These are phyloP conservation scores for Coleophoma crateriformis DNA, from an alignment of 2,329 filamentous ascomycete species.

Conservation along the genomic window DNA sequence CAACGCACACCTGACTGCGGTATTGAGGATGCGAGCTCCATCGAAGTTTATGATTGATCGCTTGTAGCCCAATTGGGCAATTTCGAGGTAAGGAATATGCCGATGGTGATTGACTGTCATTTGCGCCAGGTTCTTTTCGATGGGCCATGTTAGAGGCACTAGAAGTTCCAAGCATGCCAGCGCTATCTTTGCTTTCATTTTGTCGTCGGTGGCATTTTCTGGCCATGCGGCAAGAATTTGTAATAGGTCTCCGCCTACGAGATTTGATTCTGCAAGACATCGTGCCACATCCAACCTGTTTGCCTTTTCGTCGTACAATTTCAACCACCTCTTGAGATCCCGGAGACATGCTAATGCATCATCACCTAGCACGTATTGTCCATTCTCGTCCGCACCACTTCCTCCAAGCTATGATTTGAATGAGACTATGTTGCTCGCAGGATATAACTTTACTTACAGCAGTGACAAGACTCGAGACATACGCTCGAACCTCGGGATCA, in stretches of 20 bases:
- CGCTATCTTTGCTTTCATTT: slow-evolving; percentile 71
- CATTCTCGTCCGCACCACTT: slow-evolving; percentile 70
- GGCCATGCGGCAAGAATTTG: slow-evolving; percentile 84
- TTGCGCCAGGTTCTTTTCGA: slow-evolving; percentile 70
- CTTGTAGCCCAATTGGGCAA: slow-evolving; percentile 88
- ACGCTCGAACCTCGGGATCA: slow-evolving; percentile 86
- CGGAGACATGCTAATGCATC: slow-evolving; percentile 88
- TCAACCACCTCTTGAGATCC: slow-evolving; percentile 92
- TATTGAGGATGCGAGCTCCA: slow-evolving; percentile 69
- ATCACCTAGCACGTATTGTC: slow-evolving; percentile 83
- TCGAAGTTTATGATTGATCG: slow-evolving; percentile 81
- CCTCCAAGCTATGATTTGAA: slow-evolving; percentile 68
- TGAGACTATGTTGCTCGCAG: slow-evolving; percentile 12
- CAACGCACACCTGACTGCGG: slow-evolving; percentile 73
- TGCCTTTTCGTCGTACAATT: slow-evolving; percentile 86
- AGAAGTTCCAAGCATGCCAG: slow-evolving; percentile 86
- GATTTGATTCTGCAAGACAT: slow-evolving; percentile 84
- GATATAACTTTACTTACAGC: slow-evolving; percentile 43
- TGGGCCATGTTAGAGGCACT: slow-evolving; percentile 89
- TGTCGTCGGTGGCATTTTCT: slow-evolving; percentile 65
- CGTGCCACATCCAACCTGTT: slow-evolving; percentile 93
- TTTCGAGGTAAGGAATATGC: slow-evolving; percentile 82
- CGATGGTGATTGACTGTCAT: slow-evolving; percentile 92
- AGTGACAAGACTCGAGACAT: slow-evolving; percentile 89
- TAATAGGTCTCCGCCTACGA: slow-evolving; percentile 84